Evolutionary conservation across 306 rosid species (phyloP).

Genomic region (Elaeagnus macrophylla): DNA sequence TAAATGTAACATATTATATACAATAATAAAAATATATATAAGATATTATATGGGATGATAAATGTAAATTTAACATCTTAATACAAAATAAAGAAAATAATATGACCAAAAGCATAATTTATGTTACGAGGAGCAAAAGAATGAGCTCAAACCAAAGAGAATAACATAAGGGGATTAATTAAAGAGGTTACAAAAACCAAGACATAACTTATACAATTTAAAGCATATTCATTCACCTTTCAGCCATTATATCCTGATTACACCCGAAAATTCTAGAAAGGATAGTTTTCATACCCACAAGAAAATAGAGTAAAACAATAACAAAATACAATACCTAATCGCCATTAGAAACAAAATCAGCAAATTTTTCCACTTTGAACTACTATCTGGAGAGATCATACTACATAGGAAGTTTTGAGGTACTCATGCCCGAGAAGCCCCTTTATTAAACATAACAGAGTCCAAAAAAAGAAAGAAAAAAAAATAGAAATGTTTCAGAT

Average conservation of each 20-base stretch:
- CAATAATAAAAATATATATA: too few species aligned
- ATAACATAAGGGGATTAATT: slow-evolving; percentile 14
- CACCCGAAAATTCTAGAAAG: slow-evolving; percentile 39
- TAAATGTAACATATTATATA: too few species aligned
- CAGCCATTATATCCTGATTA: slow-evolving; percentile 42
- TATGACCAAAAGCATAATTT: too few species aligned
- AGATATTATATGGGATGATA: too few species aligned
- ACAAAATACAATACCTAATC: slow-evolving; percentile 59
- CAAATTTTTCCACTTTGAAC: slow-evolving; percentile 83
- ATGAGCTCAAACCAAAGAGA: slow-evolving; percentile 12
- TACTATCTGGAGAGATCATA: slow-evolving; percentile 52
- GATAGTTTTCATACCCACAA: slow-evolving; percentile 33
- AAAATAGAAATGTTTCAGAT: neutral
- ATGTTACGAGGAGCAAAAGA: too few species aligned
- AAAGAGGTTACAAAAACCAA: slow-evolving; percentile 21
- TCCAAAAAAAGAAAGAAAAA: too few species aligned
- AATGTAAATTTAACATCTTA: too few species aligned
- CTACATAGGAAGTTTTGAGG: slow-evolving; percentile 66
- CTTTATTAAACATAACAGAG: slow-evolving; percentile 23
- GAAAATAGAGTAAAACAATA: slow-evolving; percentile 44
- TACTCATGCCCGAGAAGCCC: slow-evolving; percentile 95
- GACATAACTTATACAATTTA: slow-evolving; percentile 21
- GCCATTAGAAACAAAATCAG: slow-evolving; percentile 88
- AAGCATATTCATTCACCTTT: slow-evolving; percentile 42
- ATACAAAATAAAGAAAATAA: too few species aligned